Evolutionary conservation across 2,329 filamentous ascomycete species (phyloP), one percentile per base, ranked within the genome.

Genomic region (Ambrosiella beaveri): DNA sequence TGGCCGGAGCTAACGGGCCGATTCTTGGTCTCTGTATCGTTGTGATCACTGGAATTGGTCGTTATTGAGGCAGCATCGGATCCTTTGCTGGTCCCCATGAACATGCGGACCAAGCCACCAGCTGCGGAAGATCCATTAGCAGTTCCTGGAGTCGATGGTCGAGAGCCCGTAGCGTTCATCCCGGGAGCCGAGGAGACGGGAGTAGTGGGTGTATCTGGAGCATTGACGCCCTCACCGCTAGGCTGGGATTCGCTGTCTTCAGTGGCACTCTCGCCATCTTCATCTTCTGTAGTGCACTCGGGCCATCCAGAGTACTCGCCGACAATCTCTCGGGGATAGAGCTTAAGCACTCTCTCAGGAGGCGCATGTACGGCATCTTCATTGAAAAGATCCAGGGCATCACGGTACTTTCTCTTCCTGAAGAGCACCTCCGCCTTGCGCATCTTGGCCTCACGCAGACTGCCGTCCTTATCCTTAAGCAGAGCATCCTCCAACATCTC

Each of bases 401-500:
- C 84, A 44, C 84, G 79, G 66, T 90, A 98, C 66, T 86, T 94
- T 64, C 83, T 85, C 63, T 86, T 75, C 60, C 82, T 81, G 65
- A 98, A 98, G 3, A 97, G 73, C 12, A 76, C 73, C 67, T 95
- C 88, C 0, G 91, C 93, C 68, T 98, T 98, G 63, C 86, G 78
- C 73, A 95, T 93, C 71, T 91, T 94, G 64, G 94, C 83, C 64
- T 94, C 85, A 36, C 90, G 80, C 61, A 95, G 75, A 8, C 86
- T 84, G 54, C 85, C 83, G 7, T 77, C 75, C 70, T 98, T 98
- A 69, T 95, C 81, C 52, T 81, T 80, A 19, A 98, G 74, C 19
- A 98, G 73, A 0, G 91, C 94, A 69, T 95, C 91, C 70, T 98
- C 93, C 0, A 98, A 78, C 82, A 96, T 89, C 54, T 79, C 77